phyloP scores from a whole-genome alignment of 805 yeast species.

The Wickerhamomyces queroliae region DNA sequence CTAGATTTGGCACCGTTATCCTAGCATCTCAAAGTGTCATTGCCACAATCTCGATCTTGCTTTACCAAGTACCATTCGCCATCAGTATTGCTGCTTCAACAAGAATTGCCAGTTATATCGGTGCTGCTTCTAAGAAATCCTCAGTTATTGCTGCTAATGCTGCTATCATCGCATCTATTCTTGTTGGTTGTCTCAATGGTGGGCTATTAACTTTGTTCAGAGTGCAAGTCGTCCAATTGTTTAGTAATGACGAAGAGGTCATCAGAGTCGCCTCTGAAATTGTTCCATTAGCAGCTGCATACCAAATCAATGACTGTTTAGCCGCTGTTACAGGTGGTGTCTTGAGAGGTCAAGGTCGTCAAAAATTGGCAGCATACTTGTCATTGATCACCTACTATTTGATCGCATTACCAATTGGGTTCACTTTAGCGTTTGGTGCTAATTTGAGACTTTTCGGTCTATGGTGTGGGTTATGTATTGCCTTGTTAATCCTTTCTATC shows the following conservation, averaged over 20 bases:
- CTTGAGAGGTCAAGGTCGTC: conserved; percentile 74
- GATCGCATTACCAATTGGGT: conserved; percentile 54
- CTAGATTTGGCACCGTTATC: conserved; percentile 58
- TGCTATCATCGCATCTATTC: conserved; percentile 34
- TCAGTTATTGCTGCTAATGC: conserved; percentile 41
- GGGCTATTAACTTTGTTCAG: conserved; percentile 38
- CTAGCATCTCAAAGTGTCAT: conserved; percentile 74
- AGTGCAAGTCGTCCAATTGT: conserved; percentile 38
- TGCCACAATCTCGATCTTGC: conserved; percentile 58
- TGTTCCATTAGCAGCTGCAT: conserved; percentile 58
- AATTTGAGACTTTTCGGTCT: conserved; percentile 46
- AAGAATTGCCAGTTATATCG: conserved; percentile 70
- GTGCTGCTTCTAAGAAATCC: conserved; percentile 46
- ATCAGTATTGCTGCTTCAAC: conserved; percentile 72
- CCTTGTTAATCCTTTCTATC: conserved; percentile 42
- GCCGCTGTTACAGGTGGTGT: conserved; percentile 73
- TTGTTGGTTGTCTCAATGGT: conserved; percentile 40
- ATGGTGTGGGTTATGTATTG: conserved; percentile 56
- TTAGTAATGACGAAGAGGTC: conserved; percentile 57
- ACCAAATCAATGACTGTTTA: conserved; percentile 66
- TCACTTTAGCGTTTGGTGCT: conserved; percentile 44
- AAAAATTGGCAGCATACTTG: conserved; percentile 54
- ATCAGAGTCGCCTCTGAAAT: conserved; percentile 42
- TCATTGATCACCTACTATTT: conserved; percentile 52
- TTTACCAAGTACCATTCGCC: conserved; percentile 74